Base-by-base conservation (phyloP, 169 alveolate species). In the Cryptosporidium meleagridis region DNA sequence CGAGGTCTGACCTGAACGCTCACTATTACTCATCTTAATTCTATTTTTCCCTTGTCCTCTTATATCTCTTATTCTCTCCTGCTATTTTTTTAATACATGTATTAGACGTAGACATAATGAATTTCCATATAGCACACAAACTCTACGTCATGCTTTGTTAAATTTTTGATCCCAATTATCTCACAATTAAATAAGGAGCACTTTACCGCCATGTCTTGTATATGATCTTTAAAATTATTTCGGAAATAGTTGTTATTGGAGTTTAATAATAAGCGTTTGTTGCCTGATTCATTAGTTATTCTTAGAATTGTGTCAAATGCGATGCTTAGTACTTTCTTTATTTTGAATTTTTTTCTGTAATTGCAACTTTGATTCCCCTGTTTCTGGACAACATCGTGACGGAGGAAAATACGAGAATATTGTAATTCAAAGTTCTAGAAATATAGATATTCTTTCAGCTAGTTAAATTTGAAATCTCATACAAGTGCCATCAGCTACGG, bases 1-100 rank as follows among this genome's bases (percentile, higher is more conserved):
- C 44, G 89, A 62, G 75, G 89, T 45, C 70, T 59, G 75, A 65
- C 80, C 75, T 62, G 89, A 80, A 80, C 89, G 89, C 68, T 80
- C 89, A 80, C 87, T 75, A 61, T 65, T 80, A 65, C 89, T 80
- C 89, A 80, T 80, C 89, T 80, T 65, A 59, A 61, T 44, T 80
- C 44, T 61, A 14, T 58, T 26, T 21, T 62, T 37, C 70, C 89
- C 89, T 80, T 80, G 65, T 80, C 73, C 80, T 80, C 75, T 65
- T 59, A 26, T 51, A 75, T 55, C 37, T 61, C 21, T 80, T 73
- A 35, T 16, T 75, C 39, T 65, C 65, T 65, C 58, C 75, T 58
- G 7, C 16, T 65, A 37, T 23, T 62, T 23, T 48, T 80, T 26
- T 80, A 61, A 62, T 80, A 80, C 89, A 80, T 80, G 89, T 80